These are phyloP conservation scores for Dactylellina drechsleri DNA, from an alignment of 2,329 filamentous ascomycete genomes.

Conservation along the genomic window DNA sequence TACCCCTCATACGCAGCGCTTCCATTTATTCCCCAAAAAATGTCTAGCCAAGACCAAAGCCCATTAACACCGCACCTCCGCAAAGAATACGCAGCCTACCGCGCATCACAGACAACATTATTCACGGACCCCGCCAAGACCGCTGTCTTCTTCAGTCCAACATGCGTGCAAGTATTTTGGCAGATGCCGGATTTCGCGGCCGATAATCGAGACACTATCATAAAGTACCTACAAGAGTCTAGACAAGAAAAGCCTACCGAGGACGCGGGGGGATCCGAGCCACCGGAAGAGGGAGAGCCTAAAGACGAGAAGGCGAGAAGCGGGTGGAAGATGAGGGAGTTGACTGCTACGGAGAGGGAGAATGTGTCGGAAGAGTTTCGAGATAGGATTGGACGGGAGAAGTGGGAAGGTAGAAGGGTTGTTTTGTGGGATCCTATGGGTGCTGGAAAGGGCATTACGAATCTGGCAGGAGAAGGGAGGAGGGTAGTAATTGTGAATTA, in stretches of 20 bases:
- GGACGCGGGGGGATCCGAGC: background rate
- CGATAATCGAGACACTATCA: slow-evolving; percentile 1
- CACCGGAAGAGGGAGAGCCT: background rate
- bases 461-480: background rate
- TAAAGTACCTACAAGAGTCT: slow-evolving; percentile 7
- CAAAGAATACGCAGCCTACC: slow-evolving; percentile 1
- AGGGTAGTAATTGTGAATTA: slow-evolving; percentile 2
- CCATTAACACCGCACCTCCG: background rate
- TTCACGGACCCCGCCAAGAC: slow-evolving; percentile 4
- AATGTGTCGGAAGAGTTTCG: slow-evolving; percentile 1
- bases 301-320: background rate
- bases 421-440: background rate
- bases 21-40: background rate
- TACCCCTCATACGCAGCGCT: background rate
- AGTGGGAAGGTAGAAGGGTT: slow-evolving; percentile 8
- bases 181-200: background rate
- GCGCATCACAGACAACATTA: slow-evolving; percentile 3
- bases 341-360: background rate
- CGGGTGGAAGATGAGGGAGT: slow-evolving; percentile 5
- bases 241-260: background rate
- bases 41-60: slow-evolving; percentile 5
- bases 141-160: slow-evolving; percentile 1
- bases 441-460: background rate
- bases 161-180: background rate
- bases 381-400: background rate